These are phyloP conservation scores for Ceratopteris richardii DNA, from an alignment of 75 land plant species.

Conservation along the genomic window DNA sequence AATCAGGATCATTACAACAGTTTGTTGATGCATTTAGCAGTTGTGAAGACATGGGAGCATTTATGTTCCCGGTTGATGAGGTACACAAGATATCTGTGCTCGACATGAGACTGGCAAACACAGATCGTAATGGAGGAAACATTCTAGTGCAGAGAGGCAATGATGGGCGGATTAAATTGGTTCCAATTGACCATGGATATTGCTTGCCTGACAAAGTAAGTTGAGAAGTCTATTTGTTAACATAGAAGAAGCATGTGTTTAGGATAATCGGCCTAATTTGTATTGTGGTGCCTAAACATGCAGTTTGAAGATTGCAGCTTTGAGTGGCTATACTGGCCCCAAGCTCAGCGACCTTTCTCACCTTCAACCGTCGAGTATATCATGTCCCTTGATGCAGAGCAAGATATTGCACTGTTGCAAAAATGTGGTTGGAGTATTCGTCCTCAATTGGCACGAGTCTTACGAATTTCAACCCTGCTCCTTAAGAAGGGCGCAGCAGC, in stretches of 20 bases:
- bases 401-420: conserved; percentile 61
- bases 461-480: conserved; percentile 83
- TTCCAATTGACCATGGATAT: conserved; percentile 29
- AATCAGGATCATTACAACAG: conserved; percentile 17
- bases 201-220: conserved; percentile 23
- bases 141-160: conserved; percentile 5
- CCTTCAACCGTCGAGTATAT: conserved; percentile 56
- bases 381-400: conserved; percentile 62
- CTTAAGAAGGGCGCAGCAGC: conserved; percentile 79
- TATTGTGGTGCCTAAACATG: conserved; percentile 3
- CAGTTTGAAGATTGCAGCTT: conserved; percentile 97
- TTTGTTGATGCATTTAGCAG: conserved; percentile 9
- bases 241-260: background rate
- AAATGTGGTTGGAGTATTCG: conserved; percentile 69
- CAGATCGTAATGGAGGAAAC: conserved; percentile 19
- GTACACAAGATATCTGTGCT: conserved; percentile 20
- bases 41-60: conserved; percentile 17
- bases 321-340: conserved; percentile 95
- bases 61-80: conserved; percentile 6
- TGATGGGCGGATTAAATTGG: background rate
- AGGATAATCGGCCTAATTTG: background rate
- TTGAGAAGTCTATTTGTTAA: background rate
- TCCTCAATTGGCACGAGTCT: conserved; percentile 37
- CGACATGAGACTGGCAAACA: conserved; percentile 23
- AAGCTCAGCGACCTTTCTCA: conserved; percentile 50